Conservation (phyloP, 306 rosid genomes). For the Vigna unguiculata region DNA sequence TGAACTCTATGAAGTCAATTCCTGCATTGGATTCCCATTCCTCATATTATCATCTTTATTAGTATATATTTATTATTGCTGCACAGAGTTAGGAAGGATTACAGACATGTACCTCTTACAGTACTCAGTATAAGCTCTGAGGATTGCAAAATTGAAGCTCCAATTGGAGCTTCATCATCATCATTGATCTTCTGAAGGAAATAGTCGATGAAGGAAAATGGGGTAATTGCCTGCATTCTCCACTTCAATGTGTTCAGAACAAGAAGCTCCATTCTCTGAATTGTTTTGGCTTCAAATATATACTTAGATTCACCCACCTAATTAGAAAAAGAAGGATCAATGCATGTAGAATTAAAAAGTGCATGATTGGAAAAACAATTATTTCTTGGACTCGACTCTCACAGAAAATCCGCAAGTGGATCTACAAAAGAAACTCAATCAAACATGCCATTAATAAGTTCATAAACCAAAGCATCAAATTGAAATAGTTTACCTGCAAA, state of each 20-base stretch:
- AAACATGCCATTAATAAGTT: neutral
- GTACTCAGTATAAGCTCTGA: constrained; percentile 64
- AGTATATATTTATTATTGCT: constrained; percentile 33
- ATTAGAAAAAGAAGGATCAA: neutral
- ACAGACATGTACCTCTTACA: constrained; percentile 56
- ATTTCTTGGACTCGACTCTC: neutral
- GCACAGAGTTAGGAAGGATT: neutral
- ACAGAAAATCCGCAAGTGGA: neutral
- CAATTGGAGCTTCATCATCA: constrained; percentile 55
- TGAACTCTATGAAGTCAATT: constrained; percentile 84
- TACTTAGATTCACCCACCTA: constrained; percentile 75
- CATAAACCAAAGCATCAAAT: neutral
- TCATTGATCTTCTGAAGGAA: constrained; percentile 71
- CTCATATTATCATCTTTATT: constrained; percentile 40
- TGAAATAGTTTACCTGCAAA: constrained; percentile 66
- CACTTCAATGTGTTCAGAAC: constrained; percentile 83
- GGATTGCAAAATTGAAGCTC: constrained; percentile 57
- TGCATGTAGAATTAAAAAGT: constrained; percentile 16
- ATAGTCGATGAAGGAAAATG: constrained; percentile 84
- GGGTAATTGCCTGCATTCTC: constrained; percentile 94
- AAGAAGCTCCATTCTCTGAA: constrained; percentile 87
- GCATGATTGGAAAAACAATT: neutral
- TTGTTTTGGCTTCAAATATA: constrained; percentile 82
- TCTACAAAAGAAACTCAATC: neutral
- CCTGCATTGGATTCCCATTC: constrained; percentile 78